phyloP scores from a whole-genome alignment of 1,139 yeast genomes.

The Pichia sp. region DNA sequence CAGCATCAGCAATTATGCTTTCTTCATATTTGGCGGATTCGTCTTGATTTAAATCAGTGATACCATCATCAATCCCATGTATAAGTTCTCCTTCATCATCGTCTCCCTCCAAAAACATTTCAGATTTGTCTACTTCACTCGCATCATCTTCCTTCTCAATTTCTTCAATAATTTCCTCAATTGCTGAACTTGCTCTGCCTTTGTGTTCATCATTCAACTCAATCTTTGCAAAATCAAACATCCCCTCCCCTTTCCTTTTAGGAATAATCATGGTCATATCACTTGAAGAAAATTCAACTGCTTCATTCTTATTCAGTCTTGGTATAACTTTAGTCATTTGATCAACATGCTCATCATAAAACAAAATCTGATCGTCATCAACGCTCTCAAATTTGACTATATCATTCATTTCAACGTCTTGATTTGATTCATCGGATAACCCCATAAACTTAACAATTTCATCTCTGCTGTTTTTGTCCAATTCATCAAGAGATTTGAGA shows the following conservation, averaged over 20 bases:
- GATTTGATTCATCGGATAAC: background rate
- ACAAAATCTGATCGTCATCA: constrained; percentile 5
- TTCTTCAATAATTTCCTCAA: constrained; percentile 1
- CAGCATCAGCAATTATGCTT: too few relatives aligned
- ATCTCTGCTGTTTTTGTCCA: constrained; percentile 6
- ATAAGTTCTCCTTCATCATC: too few relatives aligned
- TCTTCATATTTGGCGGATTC: too few relatives aligned
- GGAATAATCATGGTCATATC: constrained; percentile 28
- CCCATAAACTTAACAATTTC: constrained; percentile 6
- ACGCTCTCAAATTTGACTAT: background rate
- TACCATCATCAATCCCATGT: constrained; percentile 2
- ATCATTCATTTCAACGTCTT: constrained; percentile 1
- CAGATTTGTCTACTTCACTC: too few relatives aligned
- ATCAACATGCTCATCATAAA: constrained; percentile 18
- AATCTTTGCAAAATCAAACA: constrained; percentile 12
- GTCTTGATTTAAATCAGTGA: too few relatives aligned
- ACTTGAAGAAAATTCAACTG: constrained; percentile 2
- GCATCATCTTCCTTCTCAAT: background rate
- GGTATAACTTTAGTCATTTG: constrained; percentile 22
- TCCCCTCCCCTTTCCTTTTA: constrained; percentile 5
- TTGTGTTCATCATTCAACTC: constrained; percentile 2
- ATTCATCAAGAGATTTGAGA: constrained; percentile 11
- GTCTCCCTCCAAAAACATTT: too few relatives aligned
- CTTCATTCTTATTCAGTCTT: background rate
- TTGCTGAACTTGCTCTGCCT: background rate